Percentiles rank a stretch among this genome's conserved stretches.
Evolutionary conservation across 129 eudicot genomes (phyloP).

Genomic region (Lactuca sativa): DNA sequence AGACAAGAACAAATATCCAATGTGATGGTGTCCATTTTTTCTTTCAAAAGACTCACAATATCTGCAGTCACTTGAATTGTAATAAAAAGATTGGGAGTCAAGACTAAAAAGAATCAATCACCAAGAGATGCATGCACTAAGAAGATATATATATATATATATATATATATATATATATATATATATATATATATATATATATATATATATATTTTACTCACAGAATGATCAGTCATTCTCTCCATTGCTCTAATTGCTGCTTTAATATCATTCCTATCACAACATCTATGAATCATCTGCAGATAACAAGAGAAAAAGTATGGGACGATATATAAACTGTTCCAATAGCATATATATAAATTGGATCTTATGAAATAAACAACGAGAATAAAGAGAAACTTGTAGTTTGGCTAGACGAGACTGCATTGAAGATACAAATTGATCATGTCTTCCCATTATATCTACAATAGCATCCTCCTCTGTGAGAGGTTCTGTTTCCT

Average conservation of each 20-base stretch:
- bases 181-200: too few species aligned
- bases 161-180: too few species aligned
- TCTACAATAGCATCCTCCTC: conserved; percentile 66
- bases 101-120: background rate
- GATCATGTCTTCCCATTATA: conserved; percentile 69
- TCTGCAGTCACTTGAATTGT: conserved; percentile 76
- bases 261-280: conserved; percentile 87
- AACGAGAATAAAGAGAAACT: conserved; percentile 39
- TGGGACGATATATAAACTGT: too few species aligned
- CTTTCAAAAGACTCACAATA: conserved; percentile 62
- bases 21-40: conserved; percentile 72
- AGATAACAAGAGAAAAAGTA: background rate
- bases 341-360: background rate
- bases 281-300: conserved; percentile 69
- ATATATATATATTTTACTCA: too few species aligned
- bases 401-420: conserved; percentile 81
- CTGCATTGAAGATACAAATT: conserved; percentile 73
- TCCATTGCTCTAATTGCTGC: conserved; percentile 72
- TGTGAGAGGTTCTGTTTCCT: conserved; percentile 50
- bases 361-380: background rate
- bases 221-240: conserved; percentile 90
- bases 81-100: background rate
- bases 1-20: conserved; percentile 79
- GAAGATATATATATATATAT: too few species aligned
- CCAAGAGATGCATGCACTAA: background rate